phyloP scores from a whole-genome alignment of 1,284 basidiomycete genomes.

The Cutaneotrichosporon cavernicola region DNA sequence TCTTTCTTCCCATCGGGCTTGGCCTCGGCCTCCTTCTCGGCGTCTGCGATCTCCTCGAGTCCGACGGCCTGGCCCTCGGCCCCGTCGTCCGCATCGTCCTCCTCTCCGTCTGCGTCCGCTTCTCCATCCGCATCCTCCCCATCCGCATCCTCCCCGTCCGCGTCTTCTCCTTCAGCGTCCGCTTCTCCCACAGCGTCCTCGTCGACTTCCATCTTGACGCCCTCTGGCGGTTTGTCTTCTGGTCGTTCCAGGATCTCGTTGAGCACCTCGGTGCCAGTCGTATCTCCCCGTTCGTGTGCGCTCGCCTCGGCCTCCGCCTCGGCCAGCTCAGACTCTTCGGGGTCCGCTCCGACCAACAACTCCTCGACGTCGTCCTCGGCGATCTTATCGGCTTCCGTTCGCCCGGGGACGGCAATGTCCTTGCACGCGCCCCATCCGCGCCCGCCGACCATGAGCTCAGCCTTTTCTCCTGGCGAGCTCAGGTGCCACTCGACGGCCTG shows the following conservation, averaged over 20 bases:
- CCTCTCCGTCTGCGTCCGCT: slow-evolving; percentile 46
- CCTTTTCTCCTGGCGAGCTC: slow-evolving; percentile 66
- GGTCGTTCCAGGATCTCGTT: slow-evolving; percentile 34
- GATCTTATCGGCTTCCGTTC: slow-evolving; percentile 15
- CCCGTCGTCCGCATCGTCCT: slow-evolving; percentile 38
- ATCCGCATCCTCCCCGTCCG: slow-evolving; percentile 15
- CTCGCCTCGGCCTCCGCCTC: slow-evolving; percentile 24
- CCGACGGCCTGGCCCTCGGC: slow-evolving; percentile 37
- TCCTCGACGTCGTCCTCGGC: slow-evolving; percentile 50
- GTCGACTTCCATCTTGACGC: slow-evolving; percentile 33
- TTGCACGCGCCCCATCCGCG: slow-evolving; percentile 44
- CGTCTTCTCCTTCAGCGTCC: slow-evolving; percentile 22
- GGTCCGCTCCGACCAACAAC: slow-evolving; percentile 40
- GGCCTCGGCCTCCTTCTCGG: slow-evolving; percentile 12
- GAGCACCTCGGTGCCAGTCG: slow-evolving; percentile 38
- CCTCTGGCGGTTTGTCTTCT: slow-evolving; percentile 30
- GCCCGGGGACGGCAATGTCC: slow-evolving; percentile 34
- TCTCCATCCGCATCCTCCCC: slow-evolving; percentile 35
- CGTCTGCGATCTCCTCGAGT: slow-evolving; percentile 28
- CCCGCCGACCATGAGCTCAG: slow-evolving; percentile 60
- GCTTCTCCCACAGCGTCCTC: slow-evolving; percentile 27
- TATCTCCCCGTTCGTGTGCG: slow-evolving; percentile 21
- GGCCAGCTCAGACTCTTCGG: slow-evolving; percentile 26
- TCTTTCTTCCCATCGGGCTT: slow-evolving; percentile 23
- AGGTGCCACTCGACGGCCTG: slow-evolving; percentile 85